These are phyloP conservation scores for Candida koratica DNA, from an alignment of 805 yeast genomes.

Conservation along the genomic window DNA sequence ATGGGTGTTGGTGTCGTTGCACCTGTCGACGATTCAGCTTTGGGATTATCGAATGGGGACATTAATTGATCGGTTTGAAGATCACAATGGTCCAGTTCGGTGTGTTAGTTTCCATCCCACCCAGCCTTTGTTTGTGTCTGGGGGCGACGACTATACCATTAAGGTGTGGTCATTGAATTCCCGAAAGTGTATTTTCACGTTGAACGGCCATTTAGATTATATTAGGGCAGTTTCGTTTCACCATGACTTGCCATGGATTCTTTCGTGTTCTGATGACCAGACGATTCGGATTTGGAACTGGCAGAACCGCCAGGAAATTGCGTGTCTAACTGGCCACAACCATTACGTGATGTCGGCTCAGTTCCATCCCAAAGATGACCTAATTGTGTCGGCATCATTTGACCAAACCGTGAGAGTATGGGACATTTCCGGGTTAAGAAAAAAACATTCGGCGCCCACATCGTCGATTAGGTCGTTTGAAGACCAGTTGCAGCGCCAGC, in stretches of 20 bases:
- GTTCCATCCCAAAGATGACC: conserved; percentile 93
- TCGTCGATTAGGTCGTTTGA: conserved; percentile 46
- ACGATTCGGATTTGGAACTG: conserved; percentile 99
- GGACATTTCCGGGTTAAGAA: conserved; percentile 94
- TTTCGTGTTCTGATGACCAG: conserved; percentile 95
- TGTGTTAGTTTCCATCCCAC: conserved; percentile 95
- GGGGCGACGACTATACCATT: conserved; percentile 94
- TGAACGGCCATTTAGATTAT: conserved; percentile 92
- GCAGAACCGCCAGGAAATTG: conserved; percentile 97
- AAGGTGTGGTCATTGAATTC: conserved; percentile 95
- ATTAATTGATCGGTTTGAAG: conserved; percentile 91
- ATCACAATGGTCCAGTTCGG: conserved; percentile 98
- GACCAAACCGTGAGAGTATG: conserved; percentile 99
- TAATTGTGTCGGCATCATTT: conserved; percentile 90
- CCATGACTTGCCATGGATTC: conserved; percentile 94
- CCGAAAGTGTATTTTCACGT: conserved; percentile 85
- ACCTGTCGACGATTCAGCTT: conserved; percentile 96
- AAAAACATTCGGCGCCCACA: conserved; percentile 83
- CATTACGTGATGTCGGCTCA: conserved; percentile 98
- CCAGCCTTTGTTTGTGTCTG: conserved; percentile 94
- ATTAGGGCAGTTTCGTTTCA: conserved; percentile 94
- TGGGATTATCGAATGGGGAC: conserved; percentile 99
- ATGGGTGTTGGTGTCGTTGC: conserved; percentile 92
- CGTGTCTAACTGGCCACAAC: conserved; percentile 95
- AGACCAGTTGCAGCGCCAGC: conserved; percentile 54